A percentile compares a stretch with the other conserved stretches of the same genome.
Evolutionary conservation across 805 yeast species (phyloP).

Genomic region (Geotrichum ghanense): DNA sequence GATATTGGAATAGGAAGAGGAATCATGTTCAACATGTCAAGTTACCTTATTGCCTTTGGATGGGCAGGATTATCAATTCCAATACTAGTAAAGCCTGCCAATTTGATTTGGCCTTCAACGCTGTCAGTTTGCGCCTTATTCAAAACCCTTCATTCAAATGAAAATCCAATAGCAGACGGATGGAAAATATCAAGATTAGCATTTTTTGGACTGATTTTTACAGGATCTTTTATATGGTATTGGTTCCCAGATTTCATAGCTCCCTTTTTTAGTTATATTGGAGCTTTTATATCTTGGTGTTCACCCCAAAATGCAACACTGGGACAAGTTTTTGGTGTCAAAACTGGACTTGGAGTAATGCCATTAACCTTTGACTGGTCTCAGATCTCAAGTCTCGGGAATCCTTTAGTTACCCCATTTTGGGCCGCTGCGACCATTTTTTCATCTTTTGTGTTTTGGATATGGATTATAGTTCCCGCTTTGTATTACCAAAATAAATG

Average conservation of each 20-base stretch:
- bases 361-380: background rate
- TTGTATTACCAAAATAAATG: constrained; percentile 21
- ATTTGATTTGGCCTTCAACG: background rate
- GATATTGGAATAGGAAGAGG: background rate
- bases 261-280: constrained; percentile 15
- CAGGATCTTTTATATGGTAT: background rate
- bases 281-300: constrained; percentile 15
- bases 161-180: background rate
- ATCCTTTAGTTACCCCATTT: background rate
- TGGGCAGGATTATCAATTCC: background rate
- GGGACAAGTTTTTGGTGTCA: background rate
- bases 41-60: background rate
- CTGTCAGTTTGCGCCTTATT: background rate
- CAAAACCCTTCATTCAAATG: background rate
- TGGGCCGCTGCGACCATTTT: background rate
- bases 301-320: background rate
- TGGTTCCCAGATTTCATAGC: background rate
- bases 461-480: constrained; percentile 14
- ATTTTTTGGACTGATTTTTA: background rate
- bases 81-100: background rate
- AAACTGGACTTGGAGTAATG: background rate
- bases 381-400: background rate
- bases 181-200: background rate
- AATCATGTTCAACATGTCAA: background rate
- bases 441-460: background rate